These are phyloP conservation scores for Microdochium trichocladiopsis DNA, from an alignment of 2,329 filamentous ascomycete species.

Conservation along the genomic window DNA sequence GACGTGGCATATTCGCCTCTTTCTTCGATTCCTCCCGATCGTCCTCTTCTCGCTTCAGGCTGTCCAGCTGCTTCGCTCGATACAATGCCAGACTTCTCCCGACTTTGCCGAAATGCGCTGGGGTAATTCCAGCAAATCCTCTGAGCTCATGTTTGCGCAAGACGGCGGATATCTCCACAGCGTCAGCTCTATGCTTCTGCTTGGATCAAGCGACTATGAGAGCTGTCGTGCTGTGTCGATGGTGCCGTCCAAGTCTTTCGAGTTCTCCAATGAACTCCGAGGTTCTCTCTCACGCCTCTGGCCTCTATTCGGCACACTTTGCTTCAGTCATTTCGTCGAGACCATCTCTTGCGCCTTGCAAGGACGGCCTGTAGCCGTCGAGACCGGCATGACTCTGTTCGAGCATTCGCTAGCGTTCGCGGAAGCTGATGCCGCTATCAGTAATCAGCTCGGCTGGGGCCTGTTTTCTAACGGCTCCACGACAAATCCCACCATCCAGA, in stretches of 20 bases:
- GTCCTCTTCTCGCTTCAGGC: slow-evolving; percentile 63
- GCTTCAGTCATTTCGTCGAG: slow-evolving; percentile 79
- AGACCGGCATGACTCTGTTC: slow-evolving; percentile 94
- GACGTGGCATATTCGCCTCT: slow-evolving; percentile 62
- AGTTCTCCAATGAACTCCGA: slow-evolving; percentile 45
- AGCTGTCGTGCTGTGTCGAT: slow-evolving; percentile 74
- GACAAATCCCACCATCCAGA: slow-evolving; percentile 34
- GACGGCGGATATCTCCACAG: slow-evolving; percentile 64
- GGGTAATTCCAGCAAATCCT: slow-evolving; percentile 57
- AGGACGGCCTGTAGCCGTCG: slow-evolving; percentile 69
- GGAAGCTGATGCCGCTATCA: slow-evolving; percentile 84
- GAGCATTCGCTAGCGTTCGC: slow-evolving; percentile 95
- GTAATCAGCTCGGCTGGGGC: slow-evolving; percentile 69
- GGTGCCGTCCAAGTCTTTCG: slow-evolving; percentile 47
- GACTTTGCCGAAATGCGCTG: slow-evolving; percentile 64
- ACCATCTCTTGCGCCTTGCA: slow-evolving; percentile 83
- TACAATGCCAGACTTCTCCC: slow-evolving; percentile 84
- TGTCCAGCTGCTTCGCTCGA: slow-evolving; percentile 66
- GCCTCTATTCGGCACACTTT: slow-evolving; percentile 65
- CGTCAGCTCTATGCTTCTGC: slow-evolving; percentile 63
- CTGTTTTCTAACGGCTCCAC: slow-evolving; percentile 41
- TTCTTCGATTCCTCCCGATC: slow-evolving; percentile 66
- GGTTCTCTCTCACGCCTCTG: slow-evolving; percentile 75
- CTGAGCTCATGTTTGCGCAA: slow-evolving; percentile 63
- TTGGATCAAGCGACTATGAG: slow-evolving; percentile 65